These are phyloP conservation scores for Macrolepiota dolichaula DNA, from an alignment of 768 basidiomycete genomes.

Conservation along the genomic window DNA sequence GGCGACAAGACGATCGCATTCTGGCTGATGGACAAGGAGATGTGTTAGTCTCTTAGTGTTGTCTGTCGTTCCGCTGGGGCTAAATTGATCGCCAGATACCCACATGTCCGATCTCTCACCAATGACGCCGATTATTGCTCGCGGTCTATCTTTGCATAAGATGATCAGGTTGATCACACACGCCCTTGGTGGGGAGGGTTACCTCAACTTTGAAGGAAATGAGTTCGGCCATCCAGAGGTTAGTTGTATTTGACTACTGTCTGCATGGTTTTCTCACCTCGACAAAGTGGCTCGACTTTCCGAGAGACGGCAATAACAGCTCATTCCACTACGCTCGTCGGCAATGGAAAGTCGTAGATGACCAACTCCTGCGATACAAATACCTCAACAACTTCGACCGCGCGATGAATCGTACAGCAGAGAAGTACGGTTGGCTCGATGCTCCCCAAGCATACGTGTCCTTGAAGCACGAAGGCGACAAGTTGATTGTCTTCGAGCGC, in stretches of 20 bases:
- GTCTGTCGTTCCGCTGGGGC: neutral
- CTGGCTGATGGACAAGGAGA: conserved; percentile 99
- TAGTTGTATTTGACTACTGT: conserved; percentile 15
- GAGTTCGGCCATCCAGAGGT: conserved; percentile 99
- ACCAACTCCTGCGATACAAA: conserved; percentile 80
- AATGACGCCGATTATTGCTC: conserved; percentile 80
- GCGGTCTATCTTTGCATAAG: conserved; percentile 93
- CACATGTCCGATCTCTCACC: conserved; percentile 89
- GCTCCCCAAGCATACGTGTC: conserved; percentile 90
- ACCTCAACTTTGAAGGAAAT: conserved; percentile 96
- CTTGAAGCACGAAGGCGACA: conserved; percentile 90
- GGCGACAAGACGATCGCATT: conserved; percentile 99
- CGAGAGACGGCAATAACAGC: conserved; percentile 91
- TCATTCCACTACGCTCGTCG: conserved; percentile 97
- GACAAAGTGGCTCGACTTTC: conserved; percentile 94
- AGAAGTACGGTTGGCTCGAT: conserved; percentile 80
- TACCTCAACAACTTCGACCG: conserved; percentile 93
- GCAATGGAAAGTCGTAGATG: conserved; percentile 95
- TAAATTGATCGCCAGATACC: conserved; percentile 52
- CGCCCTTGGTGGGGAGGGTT: conserved; percentile 93
- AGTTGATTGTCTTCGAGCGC: conserved; percentile 91
- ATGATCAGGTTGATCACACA: conserved; percentile 93
- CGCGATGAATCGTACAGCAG: conserved; percentile 86
- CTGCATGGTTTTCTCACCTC: neutral
- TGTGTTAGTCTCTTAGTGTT: conserved; percentile 65